Evolutionary conservation across 2,329 filamentous ascomycete genomes (phyloP).

Genomic region (Ceratocystis cacaofunesta): DNA sequence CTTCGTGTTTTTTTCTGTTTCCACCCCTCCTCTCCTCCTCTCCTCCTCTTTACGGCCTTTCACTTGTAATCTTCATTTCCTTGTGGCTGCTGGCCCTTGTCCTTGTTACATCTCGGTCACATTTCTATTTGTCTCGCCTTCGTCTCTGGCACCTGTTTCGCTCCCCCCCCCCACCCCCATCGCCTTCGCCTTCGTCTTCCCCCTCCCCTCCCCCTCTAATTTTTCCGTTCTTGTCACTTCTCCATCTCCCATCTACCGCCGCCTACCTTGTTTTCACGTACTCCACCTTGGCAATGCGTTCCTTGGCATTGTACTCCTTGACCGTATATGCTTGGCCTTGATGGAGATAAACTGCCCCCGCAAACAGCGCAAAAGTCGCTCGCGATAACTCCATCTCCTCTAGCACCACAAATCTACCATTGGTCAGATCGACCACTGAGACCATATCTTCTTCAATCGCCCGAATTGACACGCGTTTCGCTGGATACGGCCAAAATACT

Average conservation of each 20-base stretch:
- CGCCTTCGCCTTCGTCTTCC: too few relatives aligned
- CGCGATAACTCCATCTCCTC: slow-evolving; percentile 93
- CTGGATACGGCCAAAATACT: slow-evolving; percentile 72
- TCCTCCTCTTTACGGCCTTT: neutral
- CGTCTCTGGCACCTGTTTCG: neutral
- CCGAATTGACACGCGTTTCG: slow-evolving; percentile 70
- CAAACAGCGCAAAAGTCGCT: slow-evolving; percentile 92
- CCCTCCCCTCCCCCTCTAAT: neutral
- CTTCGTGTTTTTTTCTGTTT: neutral
- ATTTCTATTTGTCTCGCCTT: neutral
- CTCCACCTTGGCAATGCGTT: slow-evolving; percentile 72
- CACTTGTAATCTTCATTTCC: neutral
- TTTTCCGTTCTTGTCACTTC: neutral
- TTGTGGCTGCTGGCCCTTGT: too few relatives aligned
- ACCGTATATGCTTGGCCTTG: slow-evolving; percentile 90
- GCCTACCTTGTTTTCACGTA: slow-evolving; percentile 42
- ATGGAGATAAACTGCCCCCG: slow-evolving; percentile 91
- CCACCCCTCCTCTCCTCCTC: too few relatives aligned
- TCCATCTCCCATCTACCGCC: neutral
- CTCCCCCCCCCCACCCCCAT: too few relatives aligned
- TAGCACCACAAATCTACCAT: slow-evolving; percentile 67
- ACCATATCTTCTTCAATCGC: slow-evolving; percentile 86
- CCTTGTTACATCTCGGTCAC: neutral
- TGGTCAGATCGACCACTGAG: slow-evolving; percentile 77
- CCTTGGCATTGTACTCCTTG: slow-evolving; percentile 70